phyloP scores from a whole-genome alignment of 108 stramenopile species.

The Pseudonitzschia delicatissima region DNA sequence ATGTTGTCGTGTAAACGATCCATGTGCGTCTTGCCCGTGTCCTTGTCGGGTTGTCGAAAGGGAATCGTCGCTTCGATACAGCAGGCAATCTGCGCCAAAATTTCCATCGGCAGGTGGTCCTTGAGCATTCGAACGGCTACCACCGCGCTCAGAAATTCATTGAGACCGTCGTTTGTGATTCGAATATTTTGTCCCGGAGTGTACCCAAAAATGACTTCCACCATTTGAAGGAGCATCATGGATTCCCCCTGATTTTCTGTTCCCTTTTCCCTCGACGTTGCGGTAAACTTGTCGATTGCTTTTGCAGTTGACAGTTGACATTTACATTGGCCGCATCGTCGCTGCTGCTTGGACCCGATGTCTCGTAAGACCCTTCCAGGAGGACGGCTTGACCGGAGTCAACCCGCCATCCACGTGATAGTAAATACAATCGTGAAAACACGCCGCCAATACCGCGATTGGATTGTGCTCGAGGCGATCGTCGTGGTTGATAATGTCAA shows the following conservation, averaged over 20 bases:
- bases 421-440: constrained; percentile 64
- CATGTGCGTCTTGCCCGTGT: constrained; percentile 26
- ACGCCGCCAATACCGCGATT: constrained; percentile 40
- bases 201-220: constrained; percentile 44
- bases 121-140: constrained; percentile 39
- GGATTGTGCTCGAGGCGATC: constrained; percentile 32
- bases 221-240: constrained; percentile 22
- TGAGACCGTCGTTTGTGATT: constrained; percentile 36
- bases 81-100: constrained; percentile 44
- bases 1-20: constrained; percentile 35
- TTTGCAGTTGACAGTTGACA: neutral
- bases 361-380: constrained; percentile 25
- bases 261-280: neutral
- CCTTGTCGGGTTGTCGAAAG: constrained; percentile 31
- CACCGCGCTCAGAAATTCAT: constrained; percentile 53
- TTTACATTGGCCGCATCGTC: neutral
- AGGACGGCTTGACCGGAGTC: constrained; percentile 30
- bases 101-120: constrained; percentile 13
- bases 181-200: constrained; percentile 33
- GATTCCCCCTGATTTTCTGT: neutral
- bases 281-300: constrained; percentile 1
- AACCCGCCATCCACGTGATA: constrained; percentile 51
- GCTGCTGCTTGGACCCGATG: constrained; percentile 6
- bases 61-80: constrained; percentile 68
- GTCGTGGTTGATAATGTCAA: constrained; percentile 36